These are phyloP conservation scores for Trichocladium antarcticum DNA, from an alignment of 495 filamentous ascomycete species.

Conservation along the genomic window DNA sequence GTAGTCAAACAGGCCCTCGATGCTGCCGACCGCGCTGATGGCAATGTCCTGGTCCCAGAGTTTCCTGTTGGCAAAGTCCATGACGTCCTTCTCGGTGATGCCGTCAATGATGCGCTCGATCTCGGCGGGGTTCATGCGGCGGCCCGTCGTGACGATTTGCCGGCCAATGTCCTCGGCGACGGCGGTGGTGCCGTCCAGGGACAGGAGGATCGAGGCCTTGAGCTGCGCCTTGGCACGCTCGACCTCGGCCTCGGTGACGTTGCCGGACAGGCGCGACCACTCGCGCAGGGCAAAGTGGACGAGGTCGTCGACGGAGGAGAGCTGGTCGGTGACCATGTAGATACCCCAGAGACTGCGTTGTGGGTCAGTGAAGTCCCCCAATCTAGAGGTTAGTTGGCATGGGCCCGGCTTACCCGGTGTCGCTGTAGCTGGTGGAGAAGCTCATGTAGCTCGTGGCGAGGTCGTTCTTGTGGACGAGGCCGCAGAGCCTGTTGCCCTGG, in stretches of 20 bases:
- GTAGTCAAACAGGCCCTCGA: slow-evolving; percentile 89
- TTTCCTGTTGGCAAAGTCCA: slow-evolving; percentile 80
- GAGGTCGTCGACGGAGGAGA: slow-evolving; percentile 81
- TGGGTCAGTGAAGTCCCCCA: slow-evolving; percentile 11
- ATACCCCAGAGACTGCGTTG: slow-evolving; percentile 86
- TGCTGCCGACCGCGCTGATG: slow-evolving; percentile 78
- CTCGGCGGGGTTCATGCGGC: slow-evolving; percentile 81
- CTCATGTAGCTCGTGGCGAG: slow-evolving; percentile 99
- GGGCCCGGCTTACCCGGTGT: slow-evolving; percentile 67
- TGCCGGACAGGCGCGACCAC: slow-evolving; percentile 84
- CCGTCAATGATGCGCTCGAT: slow-evolving; percentile 79
- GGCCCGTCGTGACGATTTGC: slow-evolving; percentile 94
- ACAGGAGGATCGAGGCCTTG: slow-evolving; percentile 94
- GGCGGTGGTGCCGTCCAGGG: slow-evolving; percentile 92
- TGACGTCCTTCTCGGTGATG: slow-evolving; percentile 94
- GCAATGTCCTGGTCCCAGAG: slow-evolving; percentile 97
- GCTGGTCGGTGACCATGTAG: slow-evolving; percentile 89
- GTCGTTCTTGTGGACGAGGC: slow-evolving; percentile 80
- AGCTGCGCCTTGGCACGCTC: slow-evolving; percentile 99
- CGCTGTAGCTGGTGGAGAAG: slow-evolving; percentile 98
- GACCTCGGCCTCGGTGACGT: slow-evolving; percentile 78
- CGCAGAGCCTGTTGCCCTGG: slow-evolving; percentile 94
- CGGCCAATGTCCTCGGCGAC: slow-evolving; percentile 97
- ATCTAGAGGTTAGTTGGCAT: neutral
- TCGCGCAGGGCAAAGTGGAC: slow-evolving; percentile 97